These are phyloP conservation scores for Colletotrichum orchidophilum DNA, from an alignment of 2,329 filamentous ascomycete genomes.

Conservation along the genomic window DNA sequence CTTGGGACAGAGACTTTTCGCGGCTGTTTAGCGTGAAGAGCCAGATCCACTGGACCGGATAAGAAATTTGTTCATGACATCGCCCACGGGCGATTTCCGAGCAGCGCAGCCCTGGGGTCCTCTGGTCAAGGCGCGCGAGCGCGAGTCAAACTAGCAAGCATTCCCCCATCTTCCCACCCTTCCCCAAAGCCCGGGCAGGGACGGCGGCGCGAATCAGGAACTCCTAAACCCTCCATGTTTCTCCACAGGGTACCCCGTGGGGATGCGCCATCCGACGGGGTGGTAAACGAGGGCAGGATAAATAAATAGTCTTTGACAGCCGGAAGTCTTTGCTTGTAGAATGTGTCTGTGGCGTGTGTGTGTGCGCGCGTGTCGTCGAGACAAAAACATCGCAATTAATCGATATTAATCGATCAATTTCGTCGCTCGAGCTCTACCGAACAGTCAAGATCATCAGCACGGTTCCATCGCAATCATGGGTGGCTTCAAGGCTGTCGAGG, in stretches of 20 bases:
- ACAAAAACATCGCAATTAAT: not conserved
- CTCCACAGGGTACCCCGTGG: slow-evolving; percentile 27
- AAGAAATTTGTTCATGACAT: slow-evolving; percentile 2
- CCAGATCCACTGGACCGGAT: slow-evolving; percentile 11
- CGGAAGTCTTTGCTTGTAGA: not conserved
- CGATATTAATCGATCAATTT: no score
- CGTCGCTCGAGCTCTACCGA: not conserved
- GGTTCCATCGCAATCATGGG: slow-evolving; percentile 40
- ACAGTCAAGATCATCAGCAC: not conserved
- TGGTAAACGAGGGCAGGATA: slow-evolving; percentile 19
- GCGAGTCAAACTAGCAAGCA: slow-evolving; percentile 27
- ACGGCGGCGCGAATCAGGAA: slow-evolving; percentile 12
- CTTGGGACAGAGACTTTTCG: not conserved
- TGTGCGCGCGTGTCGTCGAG: not conserved
- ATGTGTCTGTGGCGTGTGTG: not conserved
- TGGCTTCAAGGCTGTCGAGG: slow-evolving; percentile 59
- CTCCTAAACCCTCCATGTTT: slow-evolving; percentile 26
- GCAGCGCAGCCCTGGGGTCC: not conserved
- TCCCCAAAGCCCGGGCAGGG: not conserved
- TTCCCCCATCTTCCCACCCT: slow-evolving; percentile 1
- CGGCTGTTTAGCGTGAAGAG: not conserved
- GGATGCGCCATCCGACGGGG: slow-evolving; percentile 27
- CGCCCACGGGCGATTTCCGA: slow-evolving; percentile 31
- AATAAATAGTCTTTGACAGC: slow-evolving; percentile 30
- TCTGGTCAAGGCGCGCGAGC: slow-evolving; percentile 12